Percentiles rank a stretch among this genome's conserved stretches.
Evolutionary conservation across 768 basidiomycete species (phyloP).

Genomic region (Leccinum fibrillosum): DNA sequence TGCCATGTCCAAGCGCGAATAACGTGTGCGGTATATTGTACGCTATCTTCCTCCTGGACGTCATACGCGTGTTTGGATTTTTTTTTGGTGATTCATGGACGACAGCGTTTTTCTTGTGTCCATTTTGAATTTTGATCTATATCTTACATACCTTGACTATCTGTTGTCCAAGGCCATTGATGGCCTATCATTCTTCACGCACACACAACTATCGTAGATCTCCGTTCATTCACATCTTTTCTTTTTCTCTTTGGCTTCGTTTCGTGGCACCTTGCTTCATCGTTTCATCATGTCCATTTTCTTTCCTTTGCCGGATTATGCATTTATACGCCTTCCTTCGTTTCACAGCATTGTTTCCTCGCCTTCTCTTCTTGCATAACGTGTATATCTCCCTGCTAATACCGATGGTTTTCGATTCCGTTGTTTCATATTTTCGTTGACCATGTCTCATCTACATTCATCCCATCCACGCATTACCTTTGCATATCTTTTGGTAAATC

Average conservation of each 20-base stretch:
- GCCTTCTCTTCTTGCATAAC: background rate
- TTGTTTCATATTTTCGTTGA: background rate
- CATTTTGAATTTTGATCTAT: conserved; percentile 10
- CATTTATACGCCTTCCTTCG: background rate
- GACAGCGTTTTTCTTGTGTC: background rate
- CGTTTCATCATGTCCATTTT: background rate
- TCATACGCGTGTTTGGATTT: background rate
- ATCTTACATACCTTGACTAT: conserved; percentile 7
- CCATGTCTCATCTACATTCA: background rate
- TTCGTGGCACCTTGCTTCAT: background rate
- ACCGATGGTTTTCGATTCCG: background rate
- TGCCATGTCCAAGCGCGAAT: conserved; percentile 50
- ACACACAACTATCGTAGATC: conserved; percentile 19
- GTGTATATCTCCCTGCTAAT: background rate
- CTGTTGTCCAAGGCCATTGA: conserved; percentile 1
- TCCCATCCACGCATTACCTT: background rate
- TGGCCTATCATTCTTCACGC: conserved; percentile 2
- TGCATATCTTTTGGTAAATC: background rate
- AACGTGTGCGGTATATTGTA: background rate
- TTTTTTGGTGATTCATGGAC: conserved; percentile 8
- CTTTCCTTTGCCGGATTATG: background rate
- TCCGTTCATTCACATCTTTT: conserved; percentile 5
- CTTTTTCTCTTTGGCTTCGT: background rate
- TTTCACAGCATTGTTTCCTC: background rate
- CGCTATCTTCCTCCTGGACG: background rate